Evolutionary conservation across 768 basidiomycete species (phyloP).

Genomic region (Rhizopogon roseolus): DNA sequence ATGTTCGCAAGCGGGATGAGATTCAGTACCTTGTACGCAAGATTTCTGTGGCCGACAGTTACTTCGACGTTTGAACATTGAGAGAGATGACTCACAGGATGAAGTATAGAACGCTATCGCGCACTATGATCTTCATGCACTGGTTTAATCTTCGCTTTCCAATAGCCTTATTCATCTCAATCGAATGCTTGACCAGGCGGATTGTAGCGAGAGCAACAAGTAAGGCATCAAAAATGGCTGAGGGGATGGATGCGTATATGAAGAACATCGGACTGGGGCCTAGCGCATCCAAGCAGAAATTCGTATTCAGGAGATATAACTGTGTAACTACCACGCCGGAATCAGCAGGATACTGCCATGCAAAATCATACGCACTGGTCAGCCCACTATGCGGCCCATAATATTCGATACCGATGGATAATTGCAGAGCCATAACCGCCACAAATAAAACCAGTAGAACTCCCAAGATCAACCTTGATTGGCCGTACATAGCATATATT

Average conservation of each 20-base stretch:
- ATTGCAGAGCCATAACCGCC: neutral
- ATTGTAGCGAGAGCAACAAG: constrained; percentile 4
- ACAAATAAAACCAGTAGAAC: constrained; percentile 4
- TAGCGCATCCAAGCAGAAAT: neutral
- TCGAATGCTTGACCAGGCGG: constrained; percentile 5
- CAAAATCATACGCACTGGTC: neutral
- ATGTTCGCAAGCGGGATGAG: neutral
- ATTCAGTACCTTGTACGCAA: neutral
- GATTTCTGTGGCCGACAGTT: neutral
- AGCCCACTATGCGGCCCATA: neutral
- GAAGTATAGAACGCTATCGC: constrained; percentile 9
- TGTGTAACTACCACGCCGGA: neutral
- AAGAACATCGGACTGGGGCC: neutral
- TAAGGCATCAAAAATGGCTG: constrained; percentile 3
- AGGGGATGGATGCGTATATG: constrained; percentile 1
- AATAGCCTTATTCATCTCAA: neutral
- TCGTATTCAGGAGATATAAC: neutral
- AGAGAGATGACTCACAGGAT: constrained; percentile 3
- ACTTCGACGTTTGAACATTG: neutral
- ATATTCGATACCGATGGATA: neutral
- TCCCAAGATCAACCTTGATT: neutral
- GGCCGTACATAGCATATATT: constrained; percentile 10
- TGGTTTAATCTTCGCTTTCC: constrained; percentile 4
- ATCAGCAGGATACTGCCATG: neutral
- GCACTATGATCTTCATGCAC: constrained; percentile 8